These are phyloP conservation scores for Naganishia albida DNA, from an alignment of 1,284 basidiomycete genomes.

Conservation along the genomic window DNA sequence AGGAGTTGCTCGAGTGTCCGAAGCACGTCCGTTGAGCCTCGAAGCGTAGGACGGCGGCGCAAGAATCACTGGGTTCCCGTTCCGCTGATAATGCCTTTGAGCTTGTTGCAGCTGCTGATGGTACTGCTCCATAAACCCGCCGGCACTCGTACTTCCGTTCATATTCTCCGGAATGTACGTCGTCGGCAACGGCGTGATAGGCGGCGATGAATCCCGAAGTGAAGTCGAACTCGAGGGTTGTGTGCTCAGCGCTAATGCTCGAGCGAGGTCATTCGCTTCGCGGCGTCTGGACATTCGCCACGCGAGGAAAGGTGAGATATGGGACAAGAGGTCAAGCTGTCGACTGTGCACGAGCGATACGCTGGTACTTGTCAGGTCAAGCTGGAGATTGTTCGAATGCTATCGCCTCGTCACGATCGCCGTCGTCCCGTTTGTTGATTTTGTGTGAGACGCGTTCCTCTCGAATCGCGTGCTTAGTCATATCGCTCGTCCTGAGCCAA, in stretches of 20 bases:
- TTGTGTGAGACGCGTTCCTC: slow-evolving; percentile 4
- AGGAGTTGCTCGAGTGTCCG: not conserved
- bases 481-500: not conserved
- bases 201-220: slow-evolving; percentile 17
- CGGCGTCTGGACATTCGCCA: slow-evolving; percentile 28
- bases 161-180: slow-evolving; percentile 11
- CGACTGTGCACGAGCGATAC: not conserved
- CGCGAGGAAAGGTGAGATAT: not conserved
- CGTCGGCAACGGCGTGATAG: slow-evolving; percentile 17
- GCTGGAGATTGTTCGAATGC: not conserved
- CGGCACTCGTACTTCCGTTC: not conserved
- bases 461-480: slow-evolving; percentile 1
- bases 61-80: slow-evolving; percentile 5
- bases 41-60: slow-evolving; percentile 17
- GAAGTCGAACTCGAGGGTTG: slow-evolving; percentile 16
- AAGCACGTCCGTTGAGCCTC: not conserved
- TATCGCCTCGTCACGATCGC: slow-evolving; percentile 20
- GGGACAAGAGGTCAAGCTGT: not conserved
- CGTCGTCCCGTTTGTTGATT: slow-evolving; percentile 20
- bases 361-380: too few relatives aligned
- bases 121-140: slow-evolving; percentile 27
- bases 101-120: slow-evolving; percentile 27
- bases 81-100: slow-evolving; percentile 27
- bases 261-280: slow-evolving; percentile 26
- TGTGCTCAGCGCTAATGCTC: slow-evolving; percentile 26